Conservation (phyloP, 352 stramenopile species). For the Phytopythium vexans region DNA sequence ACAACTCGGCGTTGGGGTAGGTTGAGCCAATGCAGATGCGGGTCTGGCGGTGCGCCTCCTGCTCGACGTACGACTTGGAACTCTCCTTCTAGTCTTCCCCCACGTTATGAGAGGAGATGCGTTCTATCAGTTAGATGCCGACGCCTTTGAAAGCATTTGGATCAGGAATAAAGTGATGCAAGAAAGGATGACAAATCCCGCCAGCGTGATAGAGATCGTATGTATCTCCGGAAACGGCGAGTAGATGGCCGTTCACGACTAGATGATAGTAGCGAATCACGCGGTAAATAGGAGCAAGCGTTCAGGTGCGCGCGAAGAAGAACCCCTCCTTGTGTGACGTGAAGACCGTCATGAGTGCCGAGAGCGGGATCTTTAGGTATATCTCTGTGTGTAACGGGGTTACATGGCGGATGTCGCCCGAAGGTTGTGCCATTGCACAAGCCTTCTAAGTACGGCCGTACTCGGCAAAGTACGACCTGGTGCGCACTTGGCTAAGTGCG, state of each 20-base stretch:
- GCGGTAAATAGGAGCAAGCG: constrained; percentile 70
- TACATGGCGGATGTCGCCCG: constrained; percentile 83
- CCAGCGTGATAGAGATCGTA: constrained; percentile 69
- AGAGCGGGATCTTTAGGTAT: constrained; percentile 94
- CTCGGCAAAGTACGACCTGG: too few species aligned
- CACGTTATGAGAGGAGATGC: constrained; percentile 50
- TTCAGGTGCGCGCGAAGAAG: constrained; percentile 76
- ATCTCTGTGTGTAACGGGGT: constrained; percentile 89
- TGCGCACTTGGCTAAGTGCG: too few species aligned
- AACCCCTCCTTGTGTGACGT: constrained; percentile 79
- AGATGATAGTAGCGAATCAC: constrained; percentile 71
- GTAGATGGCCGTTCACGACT: constrained; percentile 79
- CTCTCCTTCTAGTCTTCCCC: constrained; percentile 53
- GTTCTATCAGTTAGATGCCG: constrained; percentile 58
- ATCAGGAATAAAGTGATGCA: constrained; percentile 86
- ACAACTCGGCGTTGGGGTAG: constrained; percentile 49
- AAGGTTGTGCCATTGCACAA: too few species aligned
- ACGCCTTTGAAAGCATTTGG: constrained; percentile 77
- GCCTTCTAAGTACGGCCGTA: too few species aligned
- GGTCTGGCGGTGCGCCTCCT: constrained; percentile 73
- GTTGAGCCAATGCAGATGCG: constrained; percentile 71
- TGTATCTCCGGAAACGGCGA: constrained; percentile 83
- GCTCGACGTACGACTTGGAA: constrained; percentile 53
- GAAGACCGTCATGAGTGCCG: constrained; percentile 93
- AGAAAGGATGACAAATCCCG: constrained; percentile 87